Evolutionary conservation across 352 stramenopile genomes (phyloP).

Genomic region (Saprolegnia diclina): DNA sequence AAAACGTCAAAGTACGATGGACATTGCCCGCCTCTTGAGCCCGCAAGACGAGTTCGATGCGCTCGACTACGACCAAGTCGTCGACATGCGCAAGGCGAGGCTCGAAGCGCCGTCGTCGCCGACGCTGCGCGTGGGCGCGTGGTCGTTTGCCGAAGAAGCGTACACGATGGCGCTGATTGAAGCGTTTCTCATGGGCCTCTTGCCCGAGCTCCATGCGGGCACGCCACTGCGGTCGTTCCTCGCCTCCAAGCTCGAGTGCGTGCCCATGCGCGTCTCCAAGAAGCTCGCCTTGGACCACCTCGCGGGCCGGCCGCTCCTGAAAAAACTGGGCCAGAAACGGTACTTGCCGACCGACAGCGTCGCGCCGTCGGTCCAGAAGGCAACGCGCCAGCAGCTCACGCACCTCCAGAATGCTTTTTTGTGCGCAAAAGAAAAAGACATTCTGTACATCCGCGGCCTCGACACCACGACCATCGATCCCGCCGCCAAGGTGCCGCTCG

Average conservation of each 20-base stretch:
- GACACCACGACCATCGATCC: constrained; percentile 10
- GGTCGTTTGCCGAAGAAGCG: constrained; percentile 14
- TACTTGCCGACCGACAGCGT: not conserved
- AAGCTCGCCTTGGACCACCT: constrained; percentile 36
- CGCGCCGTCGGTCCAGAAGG: not conserved
- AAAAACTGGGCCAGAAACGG: constrained; percentile 7
- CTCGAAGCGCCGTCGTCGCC: not conserved
- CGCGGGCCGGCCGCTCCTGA: not conserved
- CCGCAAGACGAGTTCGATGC: not conserved
- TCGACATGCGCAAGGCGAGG: not conserved
- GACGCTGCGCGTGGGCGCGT: constrained; percentile 39
- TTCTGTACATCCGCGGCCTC: constrained; percentile 10
- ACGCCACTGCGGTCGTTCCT: constrained; percentile 68
- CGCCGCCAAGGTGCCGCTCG: constrained; percentile 3
- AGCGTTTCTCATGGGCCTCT: constrained; percentile 1
- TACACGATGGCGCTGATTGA: constrained; percentile 12
- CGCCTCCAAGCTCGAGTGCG: constrained; percentile 62
- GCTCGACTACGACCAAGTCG: constrained; percentile 5
- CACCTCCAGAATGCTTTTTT: constrained; percentile 6
- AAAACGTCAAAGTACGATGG: not conserved
- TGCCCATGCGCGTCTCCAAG: constrained; percentile 77
- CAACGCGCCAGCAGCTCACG: not conserved
- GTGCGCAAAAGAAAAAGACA: constrained; percentile 13
- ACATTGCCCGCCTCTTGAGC: not conserved
- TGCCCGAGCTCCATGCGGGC: constrained; percentile 57